Evolutionary conservation across 2,329 filamentous ascomycete genomes (phyloP), one percentile per base, ranked within the genome.

Genomic region (Lasiodiplodia gonubiensis): DNA sequence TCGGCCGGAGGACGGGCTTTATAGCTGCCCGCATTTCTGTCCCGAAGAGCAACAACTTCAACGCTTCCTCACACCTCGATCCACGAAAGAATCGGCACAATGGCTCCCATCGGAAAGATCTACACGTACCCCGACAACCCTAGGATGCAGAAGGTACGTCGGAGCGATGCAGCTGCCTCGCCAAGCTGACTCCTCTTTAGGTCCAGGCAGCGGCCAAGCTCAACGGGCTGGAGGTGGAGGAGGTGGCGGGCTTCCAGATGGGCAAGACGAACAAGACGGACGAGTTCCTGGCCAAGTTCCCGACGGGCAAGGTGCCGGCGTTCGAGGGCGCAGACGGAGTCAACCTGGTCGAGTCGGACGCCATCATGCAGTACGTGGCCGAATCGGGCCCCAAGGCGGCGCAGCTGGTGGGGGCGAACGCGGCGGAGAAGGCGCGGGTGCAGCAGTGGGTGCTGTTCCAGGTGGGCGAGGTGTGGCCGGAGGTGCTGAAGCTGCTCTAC

Each of bases 231-330:
- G 71, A 73, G 25, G 74, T 77, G 55, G 69, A 71, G 16, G 66
- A 76, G 30, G 72, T 64, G 7, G 74, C 77, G n/a, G 75, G 75
- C 68, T 85, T 84, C 74, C 68, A 74, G 49, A 78, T 83, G 70
- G 73, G 76, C 66, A 74, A 77, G 57, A 80, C 79, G 68, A 86
- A 84, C 77, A 72, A 73, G 52, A 77, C 75, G n/a, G 75, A 80
- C 3, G 81, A 82, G 4, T 86, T 81, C 76, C 74, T 82, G 16
- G 68, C 80, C 74, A 85, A 86, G 70, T 86, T 85, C 75, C 83
- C 84, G 12, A 72, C 84, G 48, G 84, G 83, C 71, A 86, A 85
- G 72, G 80, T 86, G 10, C 84, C 84, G 11, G 79, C 79, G 51
- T 80, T 86, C 64, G 81, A 83, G 71, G 77, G 77, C 39, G 76